Conservation (phyloP, 2,329 filamentous ascomycete species). For the Aquanectria penicillioides region DNA sequence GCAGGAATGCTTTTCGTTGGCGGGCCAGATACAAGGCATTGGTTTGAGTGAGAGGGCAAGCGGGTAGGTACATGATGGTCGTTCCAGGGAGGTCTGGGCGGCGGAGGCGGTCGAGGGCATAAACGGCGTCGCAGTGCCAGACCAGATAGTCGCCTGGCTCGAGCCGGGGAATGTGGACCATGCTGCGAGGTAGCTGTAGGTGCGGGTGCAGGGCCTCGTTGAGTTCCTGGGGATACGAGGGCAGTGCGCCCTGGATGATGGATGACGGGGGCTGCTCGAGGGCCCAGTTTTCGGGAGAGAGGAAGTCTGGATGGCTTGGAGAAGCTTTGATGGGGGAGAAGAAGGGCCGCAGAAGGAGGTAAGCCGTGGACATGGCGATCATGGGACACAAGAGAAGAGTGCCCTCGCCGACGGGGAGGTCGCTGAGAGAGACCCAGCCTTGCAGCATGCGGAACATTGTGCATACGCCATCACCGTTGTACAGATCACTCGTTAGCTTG, state of each 20-base stretch:
- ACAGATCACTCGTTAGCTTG: constrained; percentile 72
- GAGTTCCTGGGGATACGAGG: constrained; percentile 75
- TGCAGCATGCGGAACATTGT: constrained; percentile 83
- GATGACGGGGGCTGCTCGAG: constrained; percentile 56
- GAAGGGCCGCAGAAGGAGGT: constrained; percentile 80
- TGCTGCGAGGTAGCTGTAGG: constrained; percentile 69
- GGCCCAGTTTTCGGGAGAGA: constrained; percentile 63
- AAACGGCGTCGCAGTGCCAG: constrained; percentile 78
- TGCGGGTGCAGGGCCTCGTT: constrained; percentile 73
- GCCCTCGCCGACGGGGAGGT: constrained; percentile 72
- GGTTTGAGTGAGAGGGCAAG: constrained; percentile 53
- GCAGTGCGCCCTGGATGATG: constrained; percentile 74
- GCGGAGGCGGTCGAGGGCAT: constrained; percentile 70
- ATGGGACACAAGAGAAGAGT: constrained; percentile 79
- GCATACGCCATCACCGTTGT: constrained; percentile 77
- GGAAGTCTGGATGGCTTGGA: constrained; percentile 50
- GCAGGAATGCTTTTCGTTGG: constrained; percentile 54
- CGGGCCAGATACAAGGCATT: constrained; percentile 55
- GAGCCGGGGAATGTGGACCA: constrained; percentile 76
- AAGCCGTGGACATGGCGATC: constrained; percentile 75
- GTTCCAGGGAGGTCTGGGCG: constrained; percentile 36
- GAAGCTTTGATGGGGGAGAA: constrained; percentile 60
- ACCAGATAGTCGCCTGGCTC: constrained; percentile 78
- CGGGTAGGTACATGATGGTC: constrained; percentile 52
- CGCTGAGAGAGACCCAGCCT: constrained; percentile 76